phyloP scores from a whole-genome alignment of 495 filamentous ascomycete genomes.

The Entonaema liquescens region DNA sequence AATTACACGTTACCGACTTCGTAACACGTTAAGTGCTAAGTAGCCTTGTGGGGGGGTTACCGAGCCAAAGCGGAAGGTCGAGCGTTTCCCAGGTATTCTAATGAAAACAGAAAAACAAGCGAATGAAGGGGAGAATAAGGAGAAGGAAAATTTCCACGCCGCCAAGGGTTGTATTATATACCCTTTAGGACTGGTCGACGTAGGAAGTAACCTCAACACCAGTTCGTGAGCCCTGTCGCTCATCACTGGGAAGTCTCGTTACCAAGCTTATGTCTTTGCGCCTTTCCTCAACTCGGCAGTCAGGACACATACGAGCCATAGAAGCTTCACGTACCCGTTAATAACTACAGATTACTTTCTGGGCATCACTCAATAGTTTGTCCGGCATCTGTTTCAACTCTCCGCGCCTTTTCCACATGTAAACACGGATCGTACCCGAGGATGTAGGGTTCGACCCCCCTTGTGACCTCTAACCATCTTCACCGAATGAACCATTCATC shows the following conservation, averaged over 20 bases:
- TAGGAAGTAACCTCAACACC: slow-evolving; percentile 8
- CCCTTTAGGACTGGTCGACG: slow-evolving; percentile 12
- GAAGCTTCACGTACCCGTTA: slow-evolving; percentile 1
- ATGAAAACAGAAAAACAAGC: slow-evolving; percentile 9
- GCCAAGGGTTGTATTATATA: slow-evolving; percentile 26
- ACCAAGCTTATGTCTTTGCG: neutral
- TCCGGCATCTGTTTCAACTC: slow-evolving; percentile 14
- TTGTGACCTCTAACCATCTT: slow-evolving; percentile 17
- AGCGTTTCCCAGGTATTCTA: slow-evolving; percentile 23
- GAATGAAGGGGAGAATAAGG: slow-evolving; percentile 1
- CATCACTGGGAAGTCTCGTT: slow-evolving; percentile 5
- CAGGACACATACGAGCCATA: slow-evolving; percentile 10
- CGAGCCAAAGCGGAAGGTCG: slow-evolving; percentile 41
- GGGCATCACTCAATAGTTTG: neutral
- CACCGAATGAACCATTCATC: slow-evolving; percentile 17
- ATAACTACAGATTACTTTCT: slow-evolving; percentile 14
- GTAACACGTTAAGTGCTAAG: slow-evolving; percentile 17
- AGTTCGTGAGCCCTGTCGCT: slow-evolving; percentile 12
- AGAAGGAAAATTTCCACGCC: slow-evolving; percentile 1
- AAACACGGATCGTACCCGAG: slow-evolving; percentile 7
- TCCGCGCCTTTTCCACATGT: neutral
- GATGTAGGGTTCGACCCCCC: slow-evolving; percentile 9
- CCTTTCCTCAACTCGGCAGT: slow-evolving; percentile 11
- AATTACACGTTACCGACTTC: slow-evolving; percentile 22
- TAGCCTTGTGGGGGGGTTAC: slow-evolving; percentile 38